phyloP scores from a whole-genome alignment of 257 asterid species.

The Echites panduratus region DNA sequence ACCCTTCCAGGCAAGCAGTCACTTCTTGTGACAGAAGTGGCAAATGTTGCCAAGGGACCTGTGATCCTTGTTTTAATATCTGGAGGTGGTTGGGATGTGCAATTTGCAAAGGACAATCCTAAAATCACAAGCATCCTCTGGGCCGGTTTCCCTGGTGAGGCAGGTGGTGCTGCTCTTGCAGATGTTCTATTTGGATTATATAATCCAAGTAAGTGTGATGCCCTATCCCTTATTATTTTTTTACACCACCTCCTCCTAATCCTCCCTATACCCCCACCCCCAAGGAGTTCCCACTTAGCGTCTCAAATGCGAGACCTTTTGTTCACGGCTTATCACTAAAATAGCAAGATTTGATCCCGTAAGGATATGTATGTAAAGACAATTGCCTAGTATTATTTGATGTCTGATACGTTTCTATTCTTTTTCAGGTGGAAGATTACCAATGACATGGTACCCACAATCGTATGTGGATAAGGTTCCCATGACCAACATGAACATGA shows the following conservation, averaged over 20 bases:
- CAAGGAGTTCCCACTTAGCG: too few relatives aligned
- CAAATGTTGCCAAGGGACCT: conserved; percentile 61
- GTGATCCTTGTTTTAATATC: conserved; percentile 88
- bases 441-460: conserved; percentile 94
- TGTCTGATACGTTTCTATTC: background rate
- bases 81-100: conserved; percentile 84
- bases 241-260: too few relatives aligned
- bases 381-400: too few relatives aligned
- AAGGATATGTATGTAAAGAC: too few relatives aligned
- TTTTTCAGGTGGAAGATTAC: conserved; percentile 62
- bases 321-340: too few relatives aligned
- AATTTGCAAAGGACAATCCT: conserved; percentile 64
- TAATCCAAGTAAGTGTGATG: conserved; percentile 57
- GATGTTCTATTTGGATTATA: conserved; percentile 60
- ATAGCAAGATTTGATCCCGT: too few relatives aligned
- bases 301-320: too few relatives aligned
- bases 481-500: conserved; percentile 87
- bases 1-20: conserved; percentile 92
- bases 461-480: conserved; percentile 25
- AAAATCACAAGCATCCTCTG: conserved; percentile 71
- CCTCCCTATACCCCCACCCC: too few relatives aligned
- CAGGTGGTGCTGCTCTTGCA: conserved; percentile 84
- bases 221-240: too few relatives aligned
- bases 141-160: conserved; percentile 96
- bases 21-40: conserved; percentile 50